Conservation (phyloP, 768 basidiomycete genomes). For the Boletales sp. region DNA sequence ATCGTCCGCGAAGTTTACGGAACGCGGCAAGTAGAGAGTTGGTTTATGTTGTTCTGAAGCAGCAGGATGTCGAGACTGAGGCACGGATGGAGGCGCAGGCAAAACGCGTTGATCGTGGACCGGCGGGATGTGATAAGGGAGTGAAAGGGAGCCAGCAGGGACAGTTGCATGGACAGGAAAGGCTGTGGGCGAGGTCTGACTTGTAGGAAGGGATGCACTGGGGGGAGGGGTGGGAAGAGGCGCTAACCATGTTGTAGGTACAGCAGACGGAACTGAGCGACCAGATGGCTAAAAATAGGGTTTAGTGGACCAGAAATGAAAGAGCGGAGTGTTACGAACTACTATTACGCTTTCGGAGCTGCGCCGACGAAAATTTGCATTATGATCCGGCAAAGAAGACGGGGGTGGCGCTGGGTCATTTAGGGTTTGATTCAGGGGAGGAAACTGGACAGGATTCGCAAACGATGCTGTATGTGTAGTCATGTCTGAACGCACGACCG, state of each 20-base stretch:
- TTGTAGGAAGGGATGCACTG: slow-evolving; percentile 3
- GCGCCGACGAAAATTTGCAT: slow-evolving; percentile 5
- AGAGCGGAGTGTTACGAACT: slow-evolving; percentile 11
- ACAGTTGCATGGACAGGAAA: slow-evolving; percentile 11
- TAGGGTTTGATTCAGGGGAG: slow-evolving; percentile 2
- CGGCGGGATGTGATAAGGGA: slow-evolving; percentile 1
- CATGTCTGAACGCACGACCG: slow-evolving; percentile 12
- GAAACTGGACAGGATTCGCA: background rate
- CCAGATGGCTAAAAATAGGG: slow-evolving; percentile 7
- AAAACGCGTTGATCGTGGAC: background rate
- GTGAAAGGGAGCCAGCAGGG: slow-evolving; percentile 8
- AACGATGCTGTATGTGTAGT: background rate
- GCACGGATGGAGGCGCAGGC: slow-evolving; percentile 1
- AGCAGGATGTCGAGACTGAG: slow-evolving; percentile 1
- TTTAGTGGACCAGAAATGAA: background rate
- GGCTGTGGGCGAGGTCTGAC: slow-evolving; percentile 6
- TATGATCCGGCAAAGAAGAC: slow-evolving; percentile 7
- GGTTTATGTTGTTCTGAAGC: slow-evolving; percentile 1
- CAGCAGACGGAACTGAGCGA: slow-evolving; percentile 7
- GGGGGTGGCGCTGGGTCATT: slow-evolving; percentile 6
- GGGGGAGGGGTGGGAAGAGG: slow-evolving; percentile 22
- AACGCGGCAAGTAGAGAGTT: background rate
- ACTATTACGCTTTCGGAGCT: slow-evolving; percentile 13
- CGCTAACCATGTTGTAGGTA: slow-evolving; percentile 13
- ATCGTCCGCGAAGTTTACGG: background rate